Conservation (phyloP, 306 rosid species). For the Trifolium subterraneum region DNA sequence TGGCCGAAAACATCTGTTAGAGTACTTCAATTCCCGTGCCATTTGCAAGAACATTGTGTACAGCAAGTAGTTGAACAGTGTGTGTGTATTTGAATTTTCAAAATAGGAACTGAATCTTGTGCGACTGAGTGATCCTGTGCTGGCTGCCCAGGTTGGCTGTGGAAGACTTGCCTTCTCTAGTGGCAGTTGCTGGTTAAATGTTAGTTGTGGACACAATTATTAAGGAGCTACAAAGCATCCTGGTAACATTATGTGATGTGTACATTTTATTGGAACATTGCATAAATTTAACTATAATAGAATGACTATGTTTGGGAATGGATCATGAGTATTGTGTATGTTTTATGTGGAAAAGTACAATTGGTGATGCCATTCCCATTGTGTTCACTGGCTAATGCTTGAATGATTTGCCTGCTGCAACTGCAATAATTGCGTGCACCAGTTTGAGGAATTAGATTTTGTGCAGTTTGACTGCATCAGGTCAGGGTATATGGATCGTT, state of each 20-base stretch:
- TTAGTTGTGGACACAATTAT: constrained; percentile 55
- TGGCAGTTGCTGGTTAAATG: constrained; percentile 86
- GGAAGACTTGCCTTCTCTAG: constrained; percentile 91
- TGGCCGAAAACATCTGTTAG: constrained; percentile 47
- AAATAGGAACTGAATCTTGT: constrained; percentile 57
- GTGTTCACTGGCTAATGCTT: not conserved
- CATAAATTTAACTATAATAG: constrained; percentile 41
- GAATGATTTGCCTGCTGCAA: not conserved
- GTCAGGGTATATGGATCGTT: too few species aligned
- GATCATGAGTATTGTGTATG: constrained; percentile 20
- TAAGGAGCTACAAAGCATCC: constrained; percentile 61
- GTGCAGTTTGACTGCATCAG: too few species aligned
- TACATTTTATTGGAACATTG: constrained; percentile 48
- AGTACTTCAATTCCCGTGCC: constrained; percentile 53
- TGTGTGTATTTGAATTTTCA: constrained; percentile 66
- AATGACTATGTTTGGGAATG: constrained; percentile 39
- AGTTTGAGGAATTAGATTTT: too few species aligned
- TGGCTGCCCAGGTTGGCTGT: constrained; percentile 99
- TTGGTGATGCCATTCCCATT: not conserved
- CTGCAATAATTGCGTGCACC: too few species aligned
- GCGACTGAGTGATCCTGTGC: constrained; percentile 76
- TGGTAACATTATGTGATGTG: constrained; percentile 49
- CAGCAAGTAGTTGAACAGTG: constrained; percentile 70
- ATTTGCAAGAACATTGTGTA: constrained; percentile 69
- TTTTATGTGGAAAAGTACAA: constrained; percentile 33